phyloP scores from a whole-genome alignment of 1,284 basidiomycete species.

The Waitea zeae region DNA sequence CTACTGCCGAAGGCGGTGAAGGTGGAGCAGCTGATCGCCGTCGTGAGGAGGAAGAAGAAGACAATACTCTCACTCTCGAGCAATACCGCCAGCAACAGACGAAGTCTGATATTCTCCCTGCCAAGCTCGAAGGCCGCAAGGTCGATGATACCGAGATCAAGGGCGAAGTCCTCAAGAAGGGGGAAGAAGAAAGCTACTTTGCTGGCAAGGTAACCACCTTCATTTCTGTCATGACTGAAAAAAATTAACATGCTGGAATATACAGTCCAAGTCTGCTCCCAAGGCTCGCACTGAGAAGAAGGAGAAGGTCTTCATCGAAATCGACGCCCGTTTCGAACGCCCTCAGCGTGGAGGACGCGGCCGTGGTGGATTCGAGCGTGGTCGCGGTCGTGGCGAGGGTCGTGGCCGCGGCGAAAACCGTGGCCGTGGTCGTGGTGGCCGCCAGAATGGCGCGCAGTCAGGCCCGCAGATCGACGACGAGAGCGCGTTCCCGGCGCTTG shows the following conservation, averaged over 20 bases:
- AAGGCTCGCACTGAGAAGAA: constrained; percentile 59
- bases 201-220: constrained; percentile 44
- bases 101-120: constrained; percentile 30
- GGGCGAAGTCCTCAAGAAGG: constrained; percentile 38
- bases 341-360: constrained; percentile 39
- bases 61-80: constrained; percentile 80
- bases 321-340: constrained; percentile 63
- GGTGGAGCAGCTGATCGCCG: constrained; percentile 23
- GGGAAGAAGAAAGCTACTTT: constrained; percentile 49
- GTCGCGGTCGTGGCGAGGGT: constrained; percentile 22
- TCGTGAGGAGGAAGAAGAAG: constrained; percentile 72
- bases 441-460: constrained; percentile 14
- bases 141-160: constrained; percentile 45
- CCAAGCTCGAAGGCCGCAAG: constrained; percentile 58
- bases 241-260: background rate
- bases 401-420: constrained; percentile 23
- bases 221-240: constrained; percentile 5
- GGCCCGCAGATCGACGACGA: constrained; percentile 58
- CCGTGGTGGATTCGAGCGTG: constrained; percentile 19
- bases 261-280: constrained; percentile 34
- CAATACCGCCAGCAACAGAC: constrained; percentile 68
- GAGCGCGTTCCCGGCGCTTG: constrained; percentile 70
- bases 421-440: constrained; percentile 15
- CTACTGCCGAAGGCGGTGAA: constrained; percentile 16
- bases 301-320: constrained; percentile 63